Conservation (phyloP, 192 early-diverging fungal species). For the Rhizoclosmatium globosum region DNA sequence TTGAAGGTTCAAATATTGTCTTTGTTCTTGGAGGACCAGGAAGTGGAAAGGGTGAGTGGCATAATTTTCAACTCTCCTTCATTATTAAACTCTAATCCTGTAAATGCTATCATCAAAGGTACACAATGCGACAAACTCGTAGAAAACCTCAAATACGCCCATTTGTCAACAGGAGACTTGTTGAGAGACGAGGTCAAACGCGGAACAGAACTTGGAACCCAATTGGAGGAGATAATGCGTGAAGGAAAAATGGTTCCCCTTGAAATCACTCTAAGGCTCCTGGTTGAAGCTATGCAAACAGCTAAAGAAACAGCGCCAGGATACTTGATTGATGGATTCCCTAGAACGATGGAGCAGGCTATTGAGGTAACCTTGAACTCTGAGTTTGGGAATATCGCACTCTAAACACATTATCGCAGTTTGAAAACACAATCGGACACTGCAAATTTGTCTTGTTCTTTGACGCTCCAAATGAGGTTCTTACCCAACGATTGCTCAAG, state of each 20-base stretch:
- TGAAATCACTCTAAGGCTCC: conserved; percentile 41
- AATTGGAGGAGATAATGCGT: conserved; percentile 57
- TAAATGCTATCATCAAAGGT: conserved; percentile 39
- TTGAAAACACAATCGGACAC: conserved; percentile 53
- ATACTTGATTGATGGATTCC: conserved; percentile 73
- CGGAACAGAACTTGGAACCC: conserved; percentile 49
- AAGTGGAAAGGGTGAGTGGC: conserved; percentile 44
- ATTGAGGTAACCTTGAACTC: conserved; percentile 26
- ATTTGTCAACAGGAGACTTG: conserved; percentile 69
- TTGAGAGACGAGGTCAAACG: conserved; percentile 62
- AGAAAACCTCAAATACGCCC: conserved; percentile 51
- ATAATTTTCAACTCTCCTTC: not conserved
- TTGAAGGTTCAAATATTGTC: conserved; percentile 45
- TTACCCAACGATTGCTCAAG: conserved; percentile 61
- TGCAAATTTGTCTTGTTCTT: conserved; percentile 61
- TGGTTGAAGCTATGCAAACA: conserved; percentile 38
- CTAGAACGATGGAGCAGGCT: conserved; percentile 69
- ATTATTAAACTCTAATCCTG: not conserved
- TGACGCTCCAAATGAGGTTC: conserved; percentile 53
- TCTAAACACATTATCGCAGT: conserved; percentile 16
- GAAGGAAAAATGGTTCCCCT: conserved; percentile 71
- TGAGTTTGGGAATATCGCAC: not conserved
- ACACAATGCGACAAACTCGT: conserved; percentile 64
- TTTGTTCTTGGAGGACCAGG: conserved; percentile 65
- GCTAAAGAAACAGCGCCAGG: conserved; percentile 37